Conservation (phyloP, 2,329 filamentous ascomycete species). For the Clonostachys rosea region DNA sequence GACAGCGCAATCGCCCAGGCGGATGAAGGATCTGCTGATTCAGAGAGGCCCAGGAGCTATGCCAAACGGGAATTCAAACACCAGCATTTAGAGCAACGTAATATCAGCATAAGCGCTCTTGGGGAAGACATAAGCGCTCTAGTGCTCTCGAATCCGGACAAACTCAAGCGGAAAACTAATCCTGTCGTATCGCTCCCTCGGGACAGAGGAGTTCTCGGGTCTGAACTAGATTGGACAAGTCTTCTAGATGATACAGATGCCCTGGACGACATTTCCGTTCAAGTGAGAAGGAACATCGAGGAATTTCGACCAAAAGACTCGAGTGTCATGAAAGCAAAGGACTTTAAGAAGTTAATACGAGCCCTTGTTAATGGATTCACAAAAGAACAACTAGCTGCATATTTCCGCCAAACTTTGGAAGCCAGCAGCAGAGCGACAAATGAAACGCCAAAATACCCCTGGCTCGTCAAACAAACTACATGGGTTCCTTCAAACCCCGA, state of each 20-base stretch:
- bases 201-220: background rate
- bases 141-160: constrained; percentile 35
- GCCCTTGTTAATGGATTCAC: constrained; percentile 41
- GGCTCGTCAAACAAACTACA: background rate
- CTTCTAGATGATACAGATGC: constrained; percentile 10
- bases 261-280: constrained; percentile 11
- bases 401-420: constrained; percentile 20
- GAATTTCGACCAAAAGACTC: constrained; percentile 37
- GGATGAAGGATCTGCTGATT: too few relatives aligned
- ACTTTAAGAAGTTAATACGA: constrained; percentile 34
- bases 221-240: constrained; percentile 20
- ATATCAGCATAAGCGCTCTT: constrained; percentile 23
- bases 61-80: constrained; percentile 9
- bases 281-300: constrained; percentile 40
- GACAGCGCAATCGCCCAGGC: too few relatives aligned
- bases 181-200: background rate
- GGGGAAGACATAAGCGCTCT: constrained; percentile 36
- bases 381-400: constrained; percentile 34
- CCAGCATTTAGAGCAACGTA: constrained; percentile 17
- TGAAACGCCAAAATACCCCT: background rate
- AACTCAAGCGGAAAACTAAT: constrained; percentile 10
- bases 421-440: constrained; percentile 1
- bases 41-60: too few relatives aligned
- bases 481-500: constrained; percentile 1
- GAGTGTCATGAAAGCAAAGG: constrained; percentile 24